A percentile compares a stretch with the other conserved stretches of the same genome.
Evolutionary conservation across 2,329 filamentous ascomycete species (phyloP).

Genomic region (Phialophora chinensis): DNA sequence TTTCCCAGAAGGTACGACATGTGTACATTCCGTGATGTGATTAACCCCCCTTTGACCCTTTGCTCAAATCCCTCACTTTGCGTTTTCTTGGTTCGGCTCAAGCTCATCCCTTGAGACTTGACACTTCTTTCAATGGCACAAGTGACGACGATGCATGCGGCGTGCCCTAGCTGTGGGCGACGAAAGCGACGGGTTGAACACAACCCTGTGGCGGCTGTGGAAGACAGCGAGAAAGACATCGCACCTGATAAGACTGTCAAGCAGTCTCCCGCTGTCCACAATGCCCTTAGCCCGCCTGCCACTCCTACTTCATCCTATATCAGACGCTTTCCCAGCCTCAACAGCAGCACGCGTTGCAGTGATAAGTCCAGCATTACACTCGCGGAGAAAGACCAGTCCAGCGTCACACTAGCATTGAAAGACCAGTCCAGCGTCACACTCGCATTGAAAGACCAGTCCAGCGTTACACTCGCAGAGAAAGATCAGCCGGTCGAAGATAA

Average conservation of each 20-base stretch:
- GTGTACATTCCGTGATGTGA: conserved; percentile 3
- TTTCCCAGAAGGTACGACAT: neutral
- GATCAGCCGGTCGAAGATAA: neutral
- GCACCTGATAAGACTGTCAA: neutral
- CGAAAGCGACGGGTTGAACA: neutral
- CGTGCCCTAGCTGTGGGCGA: neutral
- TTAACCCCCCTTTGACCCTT: neutral
- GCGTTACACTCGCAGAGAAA: conserved; percentile 6
- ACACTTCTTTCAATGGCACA: neutral
- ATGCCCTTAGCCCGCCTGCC: neutral
- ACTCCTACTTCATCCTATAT: neutral
- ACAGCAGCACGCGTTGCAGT: neutral
- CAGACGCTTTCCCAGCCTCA: conserved; percentile 6
- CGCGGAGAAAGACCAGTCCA: too few species aligned
- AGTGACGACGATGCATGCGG: neutral
- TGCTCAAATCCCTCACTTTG: neutral
- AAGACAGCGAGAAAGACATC: neutral
- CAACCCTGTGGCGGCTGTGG: neutral
- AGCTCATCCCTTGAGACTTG: neutral
- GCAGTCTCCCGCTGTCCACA: neutral
- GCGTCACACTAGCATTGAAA: neutral
- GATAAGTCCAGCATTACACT: neutral
- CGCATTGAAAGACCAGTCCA: neutral
- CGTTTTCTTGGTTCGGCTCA: neutral
- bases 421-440: neutral